A percentile compares a stretch with the other conserved stretches of the same genome.
phyloP scores from a whole-genome alignment of 176 grass and related monocot genomes.

The Avena eriantha region DNA sequence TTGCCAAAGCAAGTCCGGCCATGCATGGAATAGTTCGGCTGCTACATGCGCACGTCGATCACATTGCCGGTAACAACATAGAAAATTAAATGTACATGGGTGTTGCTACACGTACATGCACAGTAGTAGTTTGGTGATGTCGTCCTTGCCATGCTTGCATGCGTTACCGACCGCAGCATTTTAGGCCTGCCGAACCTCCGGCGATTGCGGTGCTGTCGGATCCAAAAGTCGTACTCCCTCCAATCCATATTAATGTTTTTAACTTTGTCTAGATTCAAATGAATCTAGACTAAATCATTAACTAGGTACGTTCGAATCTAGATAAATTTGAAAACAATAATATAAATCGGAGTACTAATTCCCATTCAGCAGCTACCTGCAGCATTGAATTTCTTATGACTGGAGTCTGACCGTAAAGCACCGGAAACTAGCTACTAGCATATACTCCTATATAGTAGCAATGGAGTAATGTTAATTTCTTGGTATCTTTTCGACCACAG shows the following conservation, averaged over 20 bases:
- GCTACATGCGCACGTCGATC: not conserved
- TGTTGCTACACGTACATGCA: not conserved
- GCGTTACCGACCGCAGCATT: not conserved
- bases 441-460: too few species aligned
- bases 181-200: conserved; percentile 20
- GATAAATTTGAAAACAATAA: too few species aligned
- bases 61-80: not conserved
- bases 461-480: too few species aligned
- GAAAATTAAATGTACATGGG: too few species aligned
- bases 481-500: too few species aligned
- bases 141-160: not conserved
- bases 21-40: not conserved
- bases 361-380: not conserved
- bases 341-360: too few species aligned
- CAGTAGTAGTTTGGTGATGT: not conserved
- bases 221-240: conserved; percentile 35
- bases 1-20: not conserved
- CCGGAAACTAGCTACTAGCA: not conserved
- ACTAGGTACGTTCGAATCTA: too few species aligned
- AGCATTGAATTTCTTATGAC: conserved; percentile 12
- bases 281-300: too few species aligned
- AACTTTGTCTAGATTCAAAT: too few species aligned
- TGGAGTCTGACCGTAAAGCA: not conserved
- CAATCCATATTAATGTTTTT: too few species aligned
- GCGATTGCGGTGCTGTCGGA: conserved; percentile 8